A percentile compares a stretch with the other conserved stretches of the same genome.
Conservation (phyloP, 2,329 filamentous ascomycete genomes). For the Laburnicola sp. region DNA sequence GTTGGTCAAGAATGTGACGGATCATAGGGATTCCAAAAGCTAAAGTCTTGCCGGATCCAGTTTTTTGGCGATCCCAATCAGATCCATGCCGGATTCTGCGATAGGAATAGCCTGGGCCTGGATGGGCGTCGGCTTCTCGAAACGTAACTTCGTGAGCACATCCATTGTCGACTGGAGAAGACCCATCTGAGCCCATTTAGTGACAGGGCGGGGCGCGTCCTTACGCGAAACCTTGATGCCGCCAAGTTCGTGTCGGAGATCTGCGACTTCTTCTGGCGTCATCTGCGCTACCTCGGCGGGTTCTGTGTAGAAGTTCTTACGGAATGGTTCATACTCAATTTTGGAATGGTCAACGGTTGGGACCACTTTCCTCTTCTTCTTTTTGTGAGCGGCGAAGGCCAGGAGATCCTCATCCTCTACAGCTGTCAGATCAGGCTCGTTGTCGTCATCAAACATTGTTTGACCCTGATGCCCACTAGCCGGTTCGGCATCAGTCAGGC, state of each 20-base stretch:
- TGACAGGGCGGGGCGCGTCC: slow-evolving; percentile 87
- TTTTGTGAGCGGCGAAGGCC: slow-evolving; percentile 58
- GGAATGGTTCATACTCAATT: slow-evolving; percentile 79
- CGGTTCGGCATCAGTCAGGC: slow-evolving; percentile 49
- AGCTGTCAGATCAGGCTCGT: slow-evolving; percentile 69
- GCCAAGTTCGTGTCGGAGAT: slow-evolving; percentile 83
- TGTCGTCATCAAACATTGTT: slow-evolving; percentile 82
- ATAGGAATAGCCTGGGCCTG: slow-evolving; percentile 93
- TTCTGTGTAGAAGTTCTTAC: slow-evolving; percentile 94
- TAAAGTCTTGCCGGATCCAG: slow-evolving; percentile 95
- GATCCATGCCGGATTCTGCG: slow-evolving; percentile 93
- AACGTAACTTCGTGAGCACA: slow-evolving; percentile 78
- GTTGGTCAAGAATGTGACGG: slow-evolving; percentile 93
- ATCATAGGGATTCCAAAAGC: slow-evolving; percentile 97
- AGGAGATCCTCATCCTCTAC: slow-evolving; percentile 60
- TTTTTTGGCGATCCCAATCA: slow-evolving; percentile 97
- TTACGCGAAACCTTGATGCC: slow-evolving; percentile 82
- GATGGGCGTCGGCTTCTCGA: slow-evolving; percentile 87
- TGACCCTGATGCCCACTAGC: slow-evolving; percentile 66
- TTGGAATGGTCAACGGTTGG: slow-evolving; percentile 84
- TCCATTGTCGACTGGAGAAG: slow-evolving; percentile 84
- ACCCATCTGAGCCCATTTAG: slow-evolving; percentile 96
- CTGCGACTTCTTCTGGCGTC: slow-evolving; percentile 80
- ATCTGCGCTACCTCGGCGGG: slow-evolving; percentile 80
- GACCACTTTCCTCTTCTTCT: slow-evolving; percentile 96